Conservation (phyloP, 108 stramenopile species). For the Pseudonitzschia multiseries region DNA sequence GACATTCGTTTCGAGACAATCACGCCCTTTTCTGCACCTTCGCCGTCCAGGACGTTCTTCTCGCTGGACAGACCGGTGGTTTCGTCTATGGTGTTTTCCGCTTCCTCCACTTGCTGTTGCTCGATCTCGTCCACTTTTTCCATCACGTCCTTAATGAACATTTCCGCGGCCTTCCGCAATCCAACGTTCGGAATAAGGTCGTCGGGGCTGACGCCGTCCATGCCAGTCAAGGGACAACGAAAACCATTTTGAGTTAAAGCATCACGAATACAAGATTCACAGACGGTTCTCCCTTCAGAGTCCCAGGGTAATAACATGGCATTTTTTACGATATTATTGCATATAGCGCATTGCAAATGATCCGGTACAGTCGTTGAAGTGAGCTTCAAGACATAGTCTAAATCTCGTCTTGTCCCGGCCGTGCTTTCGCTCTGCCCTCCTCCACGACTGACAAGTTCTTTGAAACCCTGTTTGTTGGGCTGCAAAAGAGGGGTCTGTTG, state of each 20-base stretch:
- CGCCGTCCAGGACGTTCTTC: slow-evolving; percentile 52
- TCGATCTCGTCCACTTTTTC: slow-evolving; percentile 81
- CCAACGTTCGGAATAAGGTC: slow-evolving; percentile 77
- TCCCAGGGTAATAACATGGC: slow-evolving; percentile 88
- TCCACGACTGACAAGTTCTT: slow-evolving; percentile 67
- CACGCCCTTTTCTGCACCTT: slow-evolving; percentile 59
- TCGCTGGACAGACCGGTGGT: slow-evolving; percentile 17
- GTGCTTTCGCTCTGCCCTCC: slow-evolving; percentile 72
- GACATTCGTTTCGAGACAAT: slow-evolving; percentile 52
- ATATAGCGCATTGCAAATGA: slow-evolving; percentile 80
- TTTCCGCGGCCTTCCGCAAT: slow-evolving; percentile 77
- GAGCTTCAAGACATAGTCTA: slow-evolving; percentile 79
- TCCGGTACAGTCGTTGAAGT: slow-evolving; percentile 77
- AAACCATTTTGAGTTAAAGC: slow-evolving; percentile 75
- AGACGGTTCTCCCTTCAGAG: slow-evolving; percentile 70
- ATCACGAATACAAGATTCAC: slow-evolving; percentile 83
- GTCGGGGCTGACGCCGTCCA: slow-evolving; percentile 82
- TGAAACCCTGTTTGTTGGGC: slow-evolving; percentile 68
- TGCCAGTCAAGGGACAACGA: slow-evolving; percentile 80
- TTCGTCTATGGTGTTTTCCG: slow-evolving; percentile 24
- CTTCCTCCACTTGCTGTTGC: slow-evolving; percentile 64
- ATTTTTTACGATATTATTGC: slow-evolving; percentile 62
- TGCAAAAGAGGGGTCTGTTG: slow-evolving; percentile 51
- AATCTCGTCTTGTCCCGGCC: slow-evolving; percentile 50
- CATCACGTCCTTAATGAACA: slow-evolving; percentile 73